phyloP scores from a whole-genome alignment of 371 early-diverging fungal genomes.

The Circinella minor region DNA sequence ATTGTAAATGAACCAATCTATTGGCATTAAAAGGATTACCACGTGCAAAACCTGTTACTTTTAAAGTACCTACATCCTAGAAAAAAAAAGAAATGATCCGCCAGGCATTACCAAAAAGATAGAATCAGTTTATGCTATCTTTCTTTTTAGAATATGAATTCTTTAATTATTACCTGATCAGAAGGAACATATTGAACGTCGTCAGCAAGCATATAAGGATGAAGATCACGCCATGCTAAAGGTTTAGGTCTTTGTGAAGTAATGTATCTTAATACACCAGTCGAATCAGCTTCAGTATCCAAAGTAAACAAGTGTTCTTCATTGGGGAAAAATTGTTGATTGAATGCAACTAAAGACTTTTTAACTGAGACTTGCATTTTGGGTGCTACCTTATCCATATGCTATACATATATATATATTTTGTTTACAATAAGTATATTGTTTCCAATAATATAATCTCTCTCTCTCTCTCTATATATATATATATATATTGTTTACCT shows the following conservation, averaged over 20 bases:
- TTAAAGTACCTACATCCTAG: conserved; percentile 64
- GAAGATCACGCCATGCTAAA: conserved; percentile 87
- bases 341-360: conserved; percentile 83
- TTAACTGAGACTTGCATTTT: conserved; percentile 79
- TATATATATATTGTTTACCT: conserved; percentile 35
- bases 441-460: no score
- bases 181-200: conserved; percentile 63
- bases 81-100: no score
- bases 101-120: conserved; percentile 21
- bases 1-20: conserved; percentile 88
- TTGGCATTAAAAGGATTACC: conserved; percentile 85
- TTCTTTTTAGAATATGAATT: not conserved
- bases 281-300: conserved; percentile 58
- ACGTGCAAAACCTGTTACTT: conserved; percentile 85
- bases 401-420: conserved; percentile 26
- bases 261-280: conserved; percentile 67
- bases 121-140: not conserved
- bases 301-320: conserved; percentile 71
- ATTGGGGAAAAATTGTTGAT: conserved; percentile 87
- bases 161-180: conserved; percentile 18
- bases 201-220: conserved; percentile 89
- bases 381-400: conserved; percentile 62
- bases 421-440: no score
- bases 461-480: not conserved
- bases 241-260: conserved; percentile 78